Conservation (phyloP, 768 basidiomycete genomes). For the Lactifluus echinatus region DNA sequence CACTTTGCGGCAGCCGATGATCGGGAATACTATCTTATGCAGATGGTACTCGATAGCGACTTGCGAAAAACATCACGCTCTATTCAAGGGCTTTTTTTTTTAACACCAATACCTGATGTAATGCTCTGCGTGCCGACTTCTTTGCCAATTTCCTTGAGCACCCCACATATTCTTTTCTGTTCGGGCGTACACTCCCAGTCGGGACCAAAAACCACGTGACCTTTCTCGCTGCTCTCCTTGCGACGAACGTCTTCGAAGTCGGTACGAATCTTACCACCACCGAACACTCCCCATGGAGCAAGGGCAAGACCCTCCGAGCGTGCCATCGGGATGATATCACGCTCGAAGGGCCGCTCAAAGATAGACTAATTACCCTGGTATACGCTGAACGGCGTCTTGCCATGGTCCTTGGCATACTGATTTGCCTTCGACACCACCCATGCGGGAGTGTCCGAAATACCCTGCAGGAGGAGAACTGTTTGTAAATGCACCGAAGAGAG, state of each 20-base stretch:
- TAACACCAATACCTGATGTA: too few relatives aligned
- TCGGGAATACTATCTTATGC: conserved; percentile 39
- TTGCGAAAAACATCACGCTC: conserved; percentile 8
- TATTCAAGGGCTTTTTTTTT: not conserved
- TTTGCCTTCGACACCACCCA: conserved; percentile 34
- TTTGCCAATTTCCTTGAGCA: too few relatives aligned
- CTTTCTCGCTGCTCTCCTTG: too few relatives aligned
- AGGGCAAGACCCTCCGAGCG: conserved; percentile 29
- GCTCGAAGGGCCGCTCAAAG: conserved; percentile 31
- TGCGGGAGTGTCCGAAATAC: conserved; percentile 26
- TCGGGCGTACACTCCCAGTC: too few relatives aligned
- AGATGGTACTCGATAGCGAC: conserved; percentile 42
- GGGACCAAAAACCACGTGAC: too few relatives aligned
- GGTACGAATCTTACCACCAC: conserved; percentile 32
- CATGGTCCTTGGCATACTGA: conserved; percentile 31
- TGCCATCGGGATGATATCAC: conserved; percentile 34
- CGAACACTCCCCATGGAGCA: too few relatives aligned
- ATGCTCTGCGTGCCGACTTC: too few relatives aligned
- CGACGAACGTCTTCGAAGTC: conserved; percentile 30
- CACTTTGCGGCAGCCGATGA: too few relatives aligned
- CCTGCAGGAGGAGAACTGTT: not conserved
- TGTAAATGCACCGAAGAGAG: not conserved
- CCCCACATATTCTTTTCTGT: too few relatives aligned
- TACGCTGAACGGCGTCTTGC: conserved; percentile 30
- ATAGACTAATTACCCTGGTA: conserved; percentile 32